phyloP scores from a whole-genome alignment of 768 basidiomycete species.

The Suillus hirtellus region DNA sequence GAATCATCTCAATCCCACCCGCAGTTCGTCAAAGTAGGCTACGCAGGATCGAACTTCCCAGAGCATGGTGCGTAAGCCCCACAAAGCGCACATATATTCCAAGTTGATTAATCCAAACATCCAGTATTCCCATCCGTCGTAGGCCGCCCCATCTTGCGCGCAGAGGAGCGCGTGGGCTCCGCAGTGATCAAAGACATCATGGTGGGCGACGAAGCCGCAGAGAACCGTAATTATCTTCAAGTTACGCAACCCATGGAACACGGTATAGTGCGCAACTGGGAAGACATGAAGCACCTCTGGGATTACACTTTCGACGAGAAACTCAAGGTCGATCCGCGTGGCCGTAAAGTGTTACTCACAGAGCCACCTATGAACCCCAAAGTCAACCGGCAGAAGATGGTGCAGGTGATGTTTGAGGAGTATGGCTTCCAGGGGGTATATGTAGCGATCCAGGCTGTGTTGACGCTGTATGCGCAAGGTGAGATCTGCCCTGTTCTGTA shows the following conservation, averaged over 20 bases:
- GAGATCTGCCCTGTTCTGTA: slow-evolving; percentile 24
- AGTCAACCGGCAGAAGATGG: slow-evolving; percentile 90
- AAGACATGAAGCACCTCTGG: slow-evolving; percentile 98
- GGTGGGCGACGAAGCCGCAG: slow-evolving; percentile 96
- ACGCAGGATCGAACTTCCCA: slow-evolving; percentile 92
- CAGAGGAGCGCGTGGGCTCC: slow-evolving; percentile 90
- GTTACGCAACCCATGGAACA: slow-evolving; percentile 99
- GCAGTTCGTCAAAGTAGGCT: slow-evolving; percentile 90
- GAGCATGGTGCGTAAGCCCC: slow-evolving; percentile 66
- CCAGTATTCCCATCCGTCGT: slow-evolving; percentile 92
- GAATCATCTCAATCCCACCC: slow-evolving; percentile 6
- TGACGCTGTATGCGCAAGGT: slow-evolving; percentile 99
- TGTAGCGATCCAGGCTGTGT: slow-evolving; percentile 96
- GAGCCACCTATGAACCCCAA: slow-evolving; percentile 99
- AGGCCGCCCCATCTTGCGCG: slow-evolving; percentile 94
- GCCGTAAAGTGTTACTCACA: slow-evolving; percentile 88
- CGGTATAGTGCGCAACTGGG: slow-evolving; percentile 98
- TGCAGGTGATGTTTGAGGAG: slow-evolving; percentile 98
- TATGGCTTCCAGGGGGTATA: slow-evolving; percentile 96
- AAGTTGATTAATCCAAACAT: neutral
- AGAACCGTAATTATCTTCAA: slow-evolving; percentile 93
- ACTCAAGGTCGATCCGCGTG: slow-evolving; percentile 82
- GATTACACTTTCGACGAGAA: slow-evolving; percentile 98
- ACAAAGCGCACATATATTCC: neutral
- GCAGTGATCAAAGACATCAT: slow-evolving; percentile 95